These are phyloP conservation scores for Globisporangium abappressorium DNA, from an alignment of 352 stramenopile genomes.

Conservation along the genomic window DNA sequence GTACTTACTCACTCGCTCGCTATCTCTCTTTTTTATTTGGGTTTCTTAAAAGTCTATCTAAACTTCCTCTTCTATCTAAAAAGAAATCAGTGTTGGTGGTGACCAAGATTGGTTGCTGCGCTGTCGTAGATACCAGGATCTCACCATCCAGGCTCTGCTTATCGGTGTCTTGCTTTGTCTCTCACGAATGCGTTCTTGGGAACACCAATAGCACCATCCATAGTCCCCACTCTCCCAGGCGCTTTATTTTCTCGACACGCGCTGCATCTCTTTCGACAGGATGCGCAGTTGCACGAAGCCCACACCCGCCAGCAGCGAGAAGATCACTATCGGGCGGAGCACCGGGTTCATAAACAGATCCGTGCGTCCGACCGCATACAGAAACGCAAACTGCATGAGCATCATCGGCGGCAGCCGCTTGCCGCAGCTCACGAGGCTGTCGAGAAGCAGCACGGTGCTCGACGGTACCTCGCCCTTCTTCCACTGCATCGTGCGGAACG, in stretches of 20 bases:
- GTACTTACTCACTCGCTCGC: neutral
- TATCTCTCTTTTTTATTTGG: neutral
- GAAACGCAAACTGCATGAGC: conserved; percentile 43
- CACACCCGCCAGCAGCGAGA: conserved; percentile 40
- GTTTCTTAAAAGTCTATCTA: conserved; percentile 1
- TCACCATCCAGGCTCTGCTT: neutral
- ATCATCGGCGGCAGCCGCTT: conserved; percentile 54
- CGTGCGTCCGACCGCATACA: conserved; percentile 59
- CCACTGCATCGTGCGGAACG: conserved; percentile 60
- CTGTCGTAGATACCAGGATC: too few species aligned
- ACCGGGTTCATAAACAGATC: conserved; percentile 79
- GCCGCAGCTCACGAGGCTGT: conserved; percentile 43
- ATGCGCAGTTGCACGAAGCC: conserved; percentile 45
- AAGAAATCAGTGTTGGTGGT: neutral
- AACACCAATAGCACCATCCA: neutral
- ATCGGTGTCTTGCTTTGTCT: neutral
- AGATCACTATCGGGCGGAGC: conserved; percentile 66
- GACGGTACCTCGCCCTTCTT: conserved; percentile 68
- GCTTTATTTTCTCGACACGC: conserved; percentile 41
- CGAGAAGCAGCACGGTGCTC: conserved; percentile 46
- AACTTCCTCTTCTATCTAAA: neutral
- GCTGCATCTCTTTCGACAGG: conserved; percentile 55
- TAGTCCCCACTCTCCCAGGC: neutral
- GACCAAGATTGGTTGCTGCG: neutral
- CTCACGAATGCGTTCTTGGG: neutral